Evolutionary conservation across 2,329 filamentous ascomycete species (phyloP), one percentile per base, ranked within the genome.

Genomic region (Botrytis cinerea): DNA sequence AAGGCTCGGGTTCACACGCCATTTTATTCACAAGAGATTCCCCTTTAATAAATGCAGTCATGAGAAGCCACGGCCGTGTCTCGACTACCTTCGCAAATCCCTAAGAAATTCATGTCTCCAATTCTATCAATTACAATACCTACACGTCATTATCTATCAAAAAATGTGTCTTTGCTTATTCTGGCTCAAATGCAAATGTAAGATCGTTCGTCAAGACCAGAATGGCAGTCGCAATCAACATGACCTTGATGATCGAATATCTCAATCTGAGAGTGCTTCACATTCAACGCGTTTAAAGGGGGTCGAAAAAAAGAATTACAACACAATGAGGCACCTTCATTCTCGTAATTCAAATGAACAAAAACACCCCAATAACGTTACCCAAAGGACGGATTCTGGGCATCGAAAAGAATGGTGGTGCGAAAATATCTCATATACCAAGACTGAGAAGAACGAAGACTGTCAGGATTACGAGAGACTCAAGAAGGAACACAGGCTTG

Each of bases 181-280:
- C 8, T 66, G 63, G 63, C 22, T 66, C 22, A 51, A 66, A 25
- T 66, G 64, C 22, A 67, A 40, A 40, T 67, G 46, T 28, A 40
- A 67, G 16, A 40, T 54, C 25, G 54, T 54, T 20, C 46, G 12
- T 40, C 32, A 12, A 35, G 25, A 40, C 35, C 2, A 40, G 9
- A 51, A 54, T 40, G 46, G 10, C 38, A 28, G 35, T 40, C 32
- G 25, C 22, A 54, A 67, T 38, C 4, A 28, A 40, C 8, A n/a
- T 16, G 45, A 18, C 22, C 38, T 35, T 25, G 12, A 51, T 38
- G 28, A 66, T 46, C 20, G 28, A 38, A 22, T 9, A 38, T 40
- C 38, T 67, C 32, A 51, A n/a, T 51, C 14, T 7, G 14, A 51
- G 22, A 38, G 2, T 10, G 32, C 43, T 45, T 57, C 38, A 7